A percentile compares a stretch with the other conserved stretches of the same genome.
Conservation (phyloP, 129 eudicot species). For the Flaveria trinervia region DNA sequence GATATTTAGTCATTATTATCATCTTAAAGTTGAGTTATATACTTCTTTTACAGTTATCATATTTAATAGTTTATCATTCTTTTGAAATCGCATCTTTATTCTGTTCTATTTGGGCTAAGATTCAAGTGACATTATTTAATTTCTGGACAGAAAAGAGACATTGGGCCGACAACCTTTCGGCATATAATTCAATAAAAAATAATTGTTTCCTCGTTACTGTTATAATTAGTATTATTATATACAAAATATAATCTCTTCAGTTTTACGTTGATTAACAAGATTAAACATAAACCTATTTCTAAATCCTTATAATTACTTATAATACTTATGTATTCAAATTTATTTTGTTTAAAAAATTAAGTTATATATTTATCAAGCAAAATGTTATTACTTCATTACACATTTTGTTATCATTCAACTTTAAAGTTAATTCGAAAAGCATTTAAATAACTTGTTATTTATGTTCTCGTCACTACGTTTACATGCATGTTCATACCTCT, state of each 20-base stretch:
- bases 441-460: background rate
- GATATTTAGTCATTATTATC: slow-evolving; percentile 1
- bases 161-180: slow-evolving; percentile 49
- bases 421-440: background rate
- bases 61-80: background rate
- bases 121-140: slow-evolving; percentile 22
- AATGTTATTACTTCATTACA: too few species aligned
- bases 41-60: background rate
- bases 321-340: too few species aligned
- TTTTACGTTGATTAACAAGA: slow-evolving; percentile 8
- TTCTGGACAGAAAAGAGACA: slow-evolving; percentile 29
- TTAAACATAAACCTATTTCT: background rate
- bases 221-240: background rate
- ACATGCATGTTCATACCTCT: slow-evolving; percentile 33
- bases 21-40: background rate
- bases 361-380: background rate
- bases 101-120: slow-evolving; percentile 25
- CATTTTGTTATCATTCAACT: background rate
- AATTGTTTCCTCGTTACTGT: slow-evolving; percentile 10
- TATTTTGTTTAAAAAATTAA: background rate
- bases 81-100: slow-evolving; percentile 27
- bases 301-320: background rate
- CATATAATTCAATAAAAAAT: slow-evolving; percentile 32
- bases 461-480: slow-evolving; percentile 16
- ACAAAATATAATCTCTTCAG: background rate